Evolutionary conservation across 768 basidiomycete species (phyloP), one percentile per base, ranked within the genome.

Genomic region (Trametes maxima): DNA sequence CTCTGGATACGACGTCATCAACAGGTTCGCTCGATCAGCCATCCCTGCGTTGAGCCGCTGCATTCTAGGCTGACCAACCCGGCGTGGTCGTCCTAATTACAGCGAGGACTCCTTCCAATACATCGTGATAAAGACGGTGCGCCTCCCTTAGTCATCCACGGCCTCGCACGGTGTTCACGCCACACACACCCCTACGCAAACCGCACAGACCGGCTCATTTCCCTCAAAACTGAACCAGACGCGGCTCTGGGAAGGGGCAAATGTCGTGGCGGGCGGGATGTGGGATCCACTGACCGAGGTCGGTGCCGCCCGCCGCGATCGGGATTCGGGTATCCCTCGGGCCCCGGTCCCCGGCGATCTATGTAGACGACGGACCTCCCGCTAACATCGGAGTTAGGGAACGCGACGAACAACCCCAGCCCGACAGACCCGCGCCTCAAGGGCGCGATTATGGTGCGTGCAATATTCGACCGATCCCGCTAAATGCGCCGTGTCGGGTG

Each of bases 181-280:
- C 16, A 50, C 62, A 45, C 35, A 44, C 36, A 22, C 19, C 13
- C 39, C 16, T 24, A 5, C 39, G 44, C 45, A 14, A 33, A 12
- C 37, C 10, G 12, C 33, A 13, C 40, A 66, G 67, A 59, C 67
- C 2, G 74, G 70, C 66, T 75, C 52, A 67, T 73, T 51, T 74
- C 72, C 52, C 70, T 71, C 50, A 70, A 71, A 44, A 70, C 68
- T 55, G 73, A 73, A 64, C 67, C 69, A 70, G 63, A 69, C 50
- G 66, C 67, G 65, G 66, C 68, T 64, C 59, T 71, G 64, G 74
- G 72, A 64, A 17, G 70, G 68, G 17, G 70, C 70, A 22, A 70
- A 70, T 39, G 57, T 73, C 52, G 54, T 63, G 65, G 73, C 62
- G 0, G 69, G 69, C 17, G 67, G 67, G 17, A 67, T 65, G 5